Evolutionary conservation across 163 green algal species (phyloP), one percentile per base, ranked within the genome.

Genomic region (Prototheca cutis): DNA sequence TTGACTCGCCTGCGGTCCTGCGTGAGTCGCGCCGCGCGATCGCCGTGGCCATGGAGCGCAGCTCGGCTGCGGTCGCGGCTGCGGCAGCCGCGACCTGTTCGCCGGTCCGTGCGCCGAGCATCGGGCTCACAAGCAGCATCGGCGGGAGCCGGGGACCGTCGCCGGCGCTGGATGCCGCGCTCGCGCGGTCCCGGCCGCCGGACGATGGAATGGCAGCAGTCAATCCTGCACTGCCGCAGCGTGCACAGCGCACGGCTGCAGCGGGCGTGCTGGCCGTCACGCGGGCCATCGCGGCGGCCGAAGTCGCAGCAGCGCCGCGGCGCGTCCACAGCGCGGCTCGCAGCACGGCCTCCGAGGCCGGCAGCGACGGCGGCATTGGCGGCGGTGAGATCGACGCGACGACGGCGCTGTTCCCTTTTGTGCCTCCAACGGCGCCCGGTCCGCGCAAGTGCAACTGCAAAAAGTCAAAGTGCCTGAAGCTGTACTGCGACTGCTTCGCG

Each of bases 381-480:
- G 36, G 36, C 17, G 36, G 36, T 45, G 13, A 21, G 36, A 45
- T 45, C 36, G 36, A 45, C 13, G 36, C 36, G 36, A 10, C 17
- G 23, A n/a, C 13, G 31, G 28, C 32, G 2, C 18, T 39, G 29
- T 30, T 25, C 48, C 21, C 27, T 10, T 30, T 8, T 6, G 32
- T 65, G 59, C 47, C 36, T 18, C 59, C 59, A 1, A 2, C 40
- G 3, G 42, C 59, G 8, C 59, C 10, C 42, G 25, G 42, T 21
- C 10, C 42, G 13, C 42, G 42, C 6, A 51, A 59, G 32, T 51
- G 40, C 64, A 95, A 95, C 64, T 98, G 91, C 85, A 95, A 95
- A 70, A 95, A 96, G 65, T 91, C 80, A 5, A 76, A 84, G 40
- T 98, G 91, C 78, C 78, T 98, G 1, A 98, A 98, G 75, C 79